A percentile compares a stretch with the other conserved stretches of the same genome.
These are phyloP conservation scores for Penicillium sp. DNA, from an alignment of 2,329 filamentous ascomycete species.

Conservation along the genomic window DNA sequence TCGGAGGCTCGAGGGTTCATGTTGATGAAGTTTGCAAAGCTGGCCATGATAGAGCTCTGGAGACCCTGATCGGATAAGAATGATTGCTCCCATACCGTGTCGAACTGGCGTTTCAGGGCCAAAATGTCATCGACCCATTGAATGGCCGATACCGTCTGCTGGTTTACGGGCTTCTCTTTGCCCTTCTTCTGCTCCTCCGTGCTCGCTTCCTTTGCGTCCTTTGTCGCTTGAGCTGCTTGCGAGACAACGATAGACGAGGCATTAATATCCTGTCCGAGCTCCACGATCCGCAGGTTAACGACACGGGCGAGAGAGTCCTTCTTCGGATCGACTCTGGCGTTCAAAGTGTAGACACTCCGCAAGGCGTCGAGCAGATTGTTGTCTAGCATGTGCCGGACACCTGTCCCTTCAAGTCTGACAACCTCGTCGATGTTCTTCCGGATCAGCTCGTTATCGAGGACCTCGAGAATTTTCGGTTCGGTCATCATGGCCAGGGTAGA, in stretches of 20 bases:
- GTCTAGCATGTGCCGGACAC: conserved; percentile 83
- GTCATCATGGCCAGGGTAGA: conserved; percentile 74
- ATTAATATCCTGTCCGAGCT: conserved; percentile 80
- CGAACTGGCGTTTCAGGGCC: conserved; percentile 80
- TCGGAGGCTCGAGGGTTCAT: conserved; percentile 79
- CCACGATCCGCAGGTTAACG: conserved; percentile 68
- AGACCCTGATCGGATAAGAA: conserved; percentile 71
- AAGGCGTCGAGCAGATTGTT: conserved; percentile 77
- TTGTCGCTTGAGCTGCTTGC: conserved; percentile 48
- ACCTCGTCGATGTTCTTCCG: conserved; percentile 72
- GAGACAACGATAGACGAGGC: conserved; percentile 51
- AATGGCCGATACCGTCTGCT: conserved; percentile 80
- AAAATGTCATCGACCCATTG: conserved; percentile 95
- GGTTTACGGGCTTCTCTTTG: conserved; percentile 56
- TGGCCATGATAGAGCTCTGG: conserved; percentile 76
- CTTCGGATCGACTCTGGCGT: conserved; percentile 68
- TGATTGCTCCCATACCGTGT: conserved; percentile 66
- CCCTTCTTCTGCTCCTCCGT: conserved; percentile 46
- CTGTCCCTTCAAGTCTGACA: conserved; percentile 75
- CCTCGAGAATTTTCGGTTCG: conserved; percentile 63
- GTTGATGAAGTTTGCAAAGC: conserved; percentile 92
- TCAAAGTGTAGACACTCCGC: conserved; percentile 72
- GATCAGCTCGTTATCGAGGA: conserved; percentile 79
- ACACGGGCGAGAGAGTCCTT: conserved; percentile 66
- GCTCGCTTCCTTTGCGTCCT: conserved; percentile 43